These are phyloP conservation scores for Tripidium arundinaceum DNA, from an alignment of 202 grass and related monocot species.

Conservation along the genomic window DNA sequence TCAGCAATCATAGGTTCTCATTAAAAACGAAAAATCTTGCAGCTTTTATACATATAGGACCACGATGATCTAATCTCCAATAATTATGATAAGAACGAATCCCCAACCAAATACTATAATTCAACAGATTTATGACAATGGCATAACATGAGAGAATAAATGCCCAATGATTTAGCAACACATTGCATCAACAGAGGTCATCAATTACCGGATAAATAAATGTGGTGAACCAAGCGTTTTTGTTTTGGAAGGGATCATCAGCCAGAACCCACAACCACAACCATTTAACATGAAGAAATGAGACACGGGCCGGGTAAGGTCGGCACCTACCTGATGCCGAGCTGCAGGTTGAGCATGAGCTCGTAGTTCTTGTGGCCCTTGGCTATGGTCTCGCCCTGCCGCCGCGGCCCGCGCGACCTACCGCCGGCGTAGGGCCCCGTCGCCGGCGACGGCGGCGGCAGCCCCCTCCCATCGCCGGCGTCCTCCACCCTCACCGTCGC, in stretches of 20 bases:
- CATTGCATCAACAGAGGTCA: not conserved
- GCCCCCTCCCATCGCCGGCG: constrained; percentile 52
- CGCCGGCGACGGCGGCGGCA: constrained; percentile 51
- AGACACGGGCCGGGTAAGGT: not conserved
- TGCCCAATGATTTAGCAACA: not conserved
- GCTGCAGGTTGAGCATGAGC: constrained; percentile 99
- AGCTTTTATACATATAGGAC: not conserved
- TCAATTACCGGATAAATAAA: not conserved
- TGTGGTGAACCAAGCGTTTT: not conserved
- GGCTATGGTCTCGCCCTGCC: constrained; percentile 85
- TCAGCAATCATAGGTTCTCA: not conserved
- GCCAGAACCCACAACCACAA: not conserved
- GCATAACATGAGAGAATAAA: not conserved
- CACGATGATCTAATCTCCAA: constrained; percentile 4
- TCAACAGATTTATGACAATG: not conserved
- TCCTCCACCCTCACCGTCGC: constrained; percentile 51
- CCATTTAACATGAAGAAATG: not conserved
- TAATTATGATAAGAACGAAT: not conserved
- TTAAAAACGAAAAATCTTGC: not conserved
- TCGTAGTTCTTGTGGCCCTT: constrained; percentile 99
- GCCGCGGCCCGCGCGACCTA: constrained; percentile 45
- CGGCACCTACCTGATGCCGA: constrained; percentile 68
- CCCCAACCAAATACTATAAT: not conserved
- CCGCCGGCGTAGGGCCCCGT: constrained; percentile 45
- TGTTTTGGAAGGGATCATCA: not conserved